Conservation (phyloP, 441 rosid genomes). For the Metrosideros polymorpha region DNA sequence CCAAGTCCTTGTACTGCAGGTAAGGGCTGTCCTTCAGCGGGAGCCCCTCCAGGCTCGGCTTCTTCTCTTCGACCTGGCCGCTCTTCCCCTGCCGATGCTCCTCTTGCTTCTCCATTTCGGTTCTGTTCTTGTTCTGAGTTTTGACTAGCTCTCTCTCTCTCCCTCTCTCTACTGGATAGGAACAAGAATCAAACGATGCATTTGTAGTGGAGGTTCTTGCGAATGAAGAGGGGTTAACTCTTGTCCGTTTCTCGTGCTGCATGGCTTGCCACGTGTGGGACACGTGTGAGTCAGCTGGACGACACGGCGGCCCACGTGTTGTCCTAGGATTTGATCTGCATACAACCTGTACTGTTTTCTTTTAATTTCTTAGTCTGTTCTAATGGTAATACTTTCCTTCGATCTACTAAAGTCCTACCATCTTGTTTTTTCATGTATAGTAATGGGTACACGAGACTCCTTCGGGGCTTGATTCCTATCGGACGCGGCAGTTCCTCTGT, state of each 20-base stretch:
- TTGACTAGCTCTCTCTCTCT: not conserved
- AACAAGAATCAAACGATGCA: not conserved
- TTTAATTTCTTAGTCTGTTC: not conserved
- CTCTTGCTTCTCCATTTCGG: not conserved
- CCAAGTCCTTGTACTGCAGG: slow-evolving; percentile 17
- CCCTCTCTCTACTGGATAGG: not conserved
- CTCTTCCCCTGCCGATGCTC: not conserved
- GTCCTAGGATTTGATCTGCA: not conserved
- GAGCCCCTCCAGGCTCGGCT: slow-evolving; percentile 14
- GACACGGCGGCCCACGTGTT: not conserved
- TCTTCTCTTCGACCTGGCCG: not conserved
- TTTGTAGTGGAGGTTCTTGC: not conserved
- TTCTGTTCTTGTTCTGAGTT: not conserved
- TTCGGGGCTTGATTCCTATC: no score
- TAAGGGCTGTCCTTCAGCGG: slow-evolving; percentile 27
- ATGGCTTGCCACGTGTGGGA: slow-evolving; percentile 5
- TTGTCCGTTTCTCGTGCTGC: not conserved
- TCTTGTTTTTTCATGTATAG: not conserved
- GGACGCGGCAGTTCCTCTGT: not conserved
- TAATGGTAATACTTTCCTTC: not conserved
- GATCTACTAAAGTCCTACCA: no score
- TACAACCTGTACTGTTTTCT: not conserved
- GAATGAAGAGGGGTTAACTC: no score
- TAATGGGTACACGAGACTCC: not conserved
- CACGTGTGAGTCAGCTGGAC: slow-evolving; percentile 10